Evolutionary conservation across 306 rosid genomes (phyloP), one percentile per base, ranked within the genome.

Genomic region (Senna siamea): DNA sequence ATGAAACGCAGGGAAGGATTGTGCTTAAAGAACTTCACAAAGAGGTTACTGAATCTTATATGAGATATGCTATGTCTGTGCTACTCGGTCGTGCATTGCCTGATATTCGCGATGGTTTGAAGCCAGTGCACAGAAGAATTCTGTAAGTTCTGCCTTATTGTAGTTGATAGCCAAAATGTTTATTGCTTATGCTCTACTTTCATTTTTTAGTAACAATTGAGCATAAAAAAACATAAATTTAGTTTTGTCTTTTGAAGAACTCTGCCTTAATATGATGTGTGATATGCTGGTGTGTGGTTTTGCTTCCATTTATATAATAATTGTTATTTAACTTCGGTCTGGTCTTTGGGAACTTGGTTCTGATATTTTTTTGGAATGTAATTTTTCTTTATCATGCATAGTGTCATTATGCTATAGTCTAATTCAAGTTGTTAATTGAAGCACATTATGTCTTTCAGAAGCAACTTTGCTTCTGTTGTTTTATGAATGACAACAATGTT

Each of bases 31-130:
- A 79, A 83, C 89, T 88, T 50, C 99, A 88, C 70, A 94, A 79
- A 78, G 99, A 94, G 81, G 97, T 93, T 0, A 88, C 92, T 10
- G 96, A 94, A 13, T 95, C 97, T 44, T 90, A 94, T 70, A 92
- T 87, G 92, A 77, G 97, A 10, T 94, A 92, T 69, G 97, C 99
- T 0, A 92, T 94, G 96, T 94, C 97, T 2, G 98, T 93, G 6
- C 73, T 93, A 73, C 95, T 94, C 5, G 99, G 99, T 37, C 96
- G 99, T 1, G 99, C 99, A 14, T 77, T 94, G 79, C 99, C 99
- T 0, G 99, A 94, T 41, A 90, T 91, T 80, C 96, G 99, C 10
- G 99, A 94, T 46, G 99, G 99, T 5, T 79, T 94, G 83, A 94
- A 94, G 85, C 97, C 99, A 0, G 99, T 94, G 32, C 99, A 94